Evolutionary conservation across 2,329 filamentous ascomycete species (phyloP), one percentile per base, ranked within the genome.

Genomic region (Colletotrichum gloeosporioides): DNA sequence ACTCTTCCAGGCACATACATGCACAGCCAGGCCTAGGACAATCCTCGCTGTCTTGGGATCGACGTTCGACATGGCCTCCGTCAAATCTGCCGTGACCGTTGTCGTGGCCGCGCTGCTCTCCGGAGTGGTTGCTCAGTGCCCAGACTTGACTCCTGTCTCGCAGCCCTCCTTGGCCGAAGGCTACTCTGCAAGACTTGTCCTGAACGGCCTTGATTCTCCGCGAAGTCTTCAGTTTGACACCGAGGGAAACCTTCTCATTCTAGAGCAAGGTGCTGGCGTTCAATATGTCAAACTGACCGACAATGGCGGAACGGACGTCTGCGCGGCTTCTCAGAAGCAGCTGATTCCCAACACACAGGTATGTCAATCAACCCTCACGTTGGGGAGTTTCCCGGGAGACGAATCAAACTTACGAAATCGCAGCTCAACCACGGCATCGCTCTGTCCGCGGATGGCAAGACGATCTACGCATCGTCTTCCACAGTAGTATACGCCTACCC

Each of bases 401-500:
- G 6, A 25, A 31, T n/a, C 12, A 31, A 22, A n/a, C 31, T 27
- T 4, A 61, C 6, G 8, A 18, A 16, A 18, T 13, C 18, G 29
- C 66, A 91, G 88, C 84, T 92, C 25, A 91, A 90, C 79, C 91
- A 92, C 78, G 90, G 89, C 44, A 85, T 92, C 62, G 88, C 90
- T 34, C 80, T 92, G 22, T 90, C 89, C 0, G 80, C 82, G 4
- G 88, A 92, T 82, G 89, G 89, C 66, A 86, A 84, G 55, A 91
- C 87, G 3, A 81, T 92, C 67, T 92, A 90, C 80, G 89, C 89
- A 18, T 95, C 93, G 0, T 90, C 89, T 3, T 80, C 87, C 6
- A 87, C 90, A 63, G 86, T 87, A 15, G 92, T 94, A 36, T 93
- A 88, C 80, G 86, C 90, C 4, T 95, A 93, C 90, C 82, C 87